These are phyloP conservation scores for Monilinia vaccinii-corymbosi DNA, from an alignment of 2,329 filamentous ascomycete genomes.

Conservation along the genomic window DNA sequence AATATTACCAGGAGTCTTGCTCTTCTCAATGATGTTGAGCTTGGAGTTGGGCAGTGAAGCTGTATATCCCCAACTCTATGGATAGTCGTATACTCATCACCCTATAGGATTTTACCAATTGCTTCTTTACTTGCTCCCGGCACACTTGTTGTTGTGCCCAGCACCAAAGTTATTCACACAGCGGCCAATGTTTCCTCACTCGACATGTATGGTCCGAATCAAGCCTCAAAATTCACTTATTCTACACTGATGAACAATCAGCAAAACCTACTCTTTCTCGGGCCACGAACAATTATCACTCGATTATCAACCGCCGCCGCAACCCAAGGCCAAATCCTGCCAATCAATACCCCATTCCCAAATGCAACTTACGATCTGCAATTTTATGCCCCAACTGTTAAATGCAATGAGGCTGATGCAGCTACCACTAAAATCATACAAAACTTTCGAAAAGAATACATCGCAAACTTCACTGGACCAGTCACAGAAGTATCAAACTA, in stretches of 20 bases:
- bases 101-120: background rate
- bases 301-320: constrained; percentile 14
- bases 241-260: constrained; percentile 3
- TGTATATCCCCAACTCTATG: background rate
- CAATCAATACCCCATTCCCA: constrained; percentile 8
- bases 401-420: constrained; percentile 13
- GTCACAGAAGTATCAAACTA: constrained; percentile 8
- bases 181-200: constrained; percentile 3
- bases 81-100: background rate
- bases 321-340: constrained; percentile 13
- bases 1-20: background rate
- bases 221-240: constrained; percentile 8
- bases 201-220: constrained; percentile 3
- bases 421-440: constrained; percentile 9
- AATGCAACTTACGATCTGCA: constrained; percentile 15
- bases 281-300: constrained; percentile 15
- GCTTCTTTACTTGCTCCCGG: constrained; percentile 14
- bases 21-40: background rate
- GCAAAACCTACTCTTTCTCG: constrained; percentile 9
- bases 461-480: background rate
- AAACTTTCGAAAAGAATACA: background rate
- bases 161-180: background rate
- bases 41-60: background rate
- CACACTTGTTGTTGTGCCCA: constrained; percentile 15
- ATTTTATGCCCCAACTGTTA: constrained; percentile 15